These are phyloP conservation scores for Hypoxylon perforatum DNA, from an alignment of 495 filamentous ascomycete species.

Conservation along the genomic window DNA sequence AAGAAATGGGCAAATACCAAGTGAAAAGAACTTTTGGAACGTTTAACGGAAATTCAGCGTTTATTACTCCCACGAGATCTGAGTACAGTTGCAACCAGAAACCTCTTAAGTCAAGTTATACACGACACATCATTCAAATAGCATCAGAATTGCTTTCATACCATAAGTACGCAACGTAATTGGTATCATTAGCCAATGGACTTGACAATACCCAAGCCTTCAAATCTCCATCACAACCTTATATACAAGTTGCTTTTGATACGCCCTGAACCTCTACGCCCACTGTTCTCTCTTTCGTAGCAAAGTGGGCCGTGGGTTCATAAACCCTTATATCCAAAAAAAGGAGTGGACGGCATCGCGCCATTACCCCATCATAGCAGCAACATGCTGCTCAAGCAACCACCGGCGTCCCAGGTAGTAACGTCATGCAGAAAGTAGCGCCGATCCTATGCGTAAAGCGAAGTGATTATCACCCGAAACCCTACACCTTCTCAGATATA, in stretches of 20 bases:
- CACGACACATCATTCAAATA: no score
- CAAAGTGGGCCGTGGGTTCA: neutral
- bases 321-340: slow-evolving; percentile 9
- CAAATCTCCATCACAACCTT: slow-evolving; percentile 7
- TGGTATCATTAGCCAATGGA: neutral
- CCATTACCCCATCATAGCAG: slow-evolving; percentile 36
- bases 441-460: slow-evolving; percentile 18
- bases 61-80: neutral
- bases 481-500: slow-evolving; percentile 12
- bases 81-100: no score
- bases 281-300: neutral
- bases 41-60: no score
- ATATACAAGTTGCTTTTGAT: slow-evolving; percentile 19
- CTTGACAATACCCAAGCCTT: neutral
- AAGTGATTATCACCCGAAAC: slow-evolving; percentile 5
- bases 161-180: neutral
- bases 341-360: slow-evolving; percentile 42
- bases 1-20: no score
- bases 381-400: slow-evolving; percentile 3
- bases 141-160: no score
- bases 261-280: slow-evolving; percentile 5
- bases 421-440: neutral
- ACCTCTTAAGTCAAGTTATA: no score
- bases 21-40: no score
- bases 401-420: neutral